A percentile compares a stretch with the other conserved stretches of the same genome.
These are phyloP conservation scores for Chlorella sp. DNA, from an alignment of 139 green algal species.

Conservation along the genomic window DNA sequence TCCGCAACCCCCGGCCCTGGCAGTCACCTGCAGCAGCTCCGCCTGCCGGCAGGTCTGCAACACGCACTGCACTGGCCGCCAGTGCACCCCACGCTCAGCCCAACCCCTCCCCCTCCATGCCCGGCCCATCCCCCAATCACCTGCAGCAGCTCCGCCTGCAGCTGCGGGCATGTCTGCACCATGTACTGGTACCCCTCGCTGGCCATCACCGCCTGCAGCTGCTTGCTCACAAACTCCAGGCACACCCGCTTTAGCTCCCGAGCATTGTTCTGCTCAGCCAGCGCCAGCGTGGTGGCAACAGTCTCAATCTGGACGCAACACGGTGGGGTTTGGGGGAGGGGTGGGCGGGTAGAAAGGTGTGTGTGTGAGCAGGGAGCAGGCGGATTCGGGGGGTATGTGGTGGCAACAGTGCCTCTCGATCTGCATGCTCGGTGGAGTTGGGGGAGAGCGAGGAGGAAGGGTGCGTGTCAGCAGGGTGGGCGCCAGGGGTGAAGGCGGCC, in stretches of 20 bases:
- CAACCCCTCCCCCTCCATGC: background rate
- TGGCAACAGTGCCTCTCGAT: no score
- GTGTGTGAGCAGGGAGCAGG: no score
- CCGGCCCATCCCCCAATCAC: background rate
- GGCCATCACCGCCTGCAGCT: slow-evolving; percentile 90
- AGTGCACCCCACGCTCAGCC: no score
- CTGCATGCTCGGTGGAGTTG: no score
- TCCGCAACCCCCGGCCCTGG: no score
- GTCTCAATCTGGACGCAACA: slow-evolving; percentile 70
- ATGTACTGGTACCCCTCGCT: slow-evolving; percentile 97
- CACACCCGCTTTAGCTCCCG: slow-evolving; percentile 89
- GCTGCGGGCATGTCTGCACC: slow-evolving; percentile 82
- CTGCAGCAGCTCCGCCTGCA: slow-evolving; percentile 79
- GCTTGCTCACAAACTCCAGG: slow-evolving; percentile 90
- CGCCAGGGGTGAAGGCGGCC: no score
- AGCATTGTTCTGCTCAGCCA: slow-evolving; percentile 97
- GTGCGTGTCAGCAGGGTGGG: no score
- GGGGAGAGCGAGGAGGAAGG: no score
- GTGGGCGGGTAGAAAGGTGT: no score
- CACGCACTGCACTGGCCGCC: no score
- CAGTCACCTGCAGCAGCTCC: no score
- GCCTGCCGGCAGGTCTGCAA: no score
- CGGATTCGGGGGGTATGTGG: background rate
- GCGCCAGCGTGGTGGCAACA: slow-evolving; percentile 94
- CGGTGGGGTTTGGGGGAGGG: background rate